Evolutionary conservation across 1,139 yeast genomes (phyloP), one percentile per base, ranked within the genome.

Genomic region (Zygoascus meyerae): DNA sequence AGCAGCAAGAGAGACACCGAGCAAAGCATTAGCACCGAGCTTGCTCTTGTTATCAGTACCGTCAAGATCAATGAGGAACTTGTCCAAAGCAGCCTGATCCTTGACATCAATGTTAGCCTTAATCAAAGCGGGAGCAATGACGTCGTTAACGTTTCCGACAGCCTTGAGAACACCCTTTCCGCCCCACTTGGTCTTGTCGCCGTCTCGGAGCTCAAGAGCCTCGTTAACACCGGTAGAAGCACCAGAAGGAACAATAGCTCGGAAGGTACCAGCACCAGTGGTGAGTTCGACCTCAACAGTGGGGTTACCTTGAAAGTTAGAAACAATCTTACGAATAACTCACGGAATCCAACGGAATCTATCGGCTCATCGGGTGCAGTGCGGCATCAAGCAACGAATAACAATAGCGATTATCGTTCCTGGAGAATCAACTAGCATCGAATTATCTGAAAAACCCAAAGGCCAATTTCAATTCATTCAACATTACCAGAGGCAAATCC

Each of bases 101-200:
- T 75, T 75, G 64, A 87, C 82, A 60, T 85, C 87, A 48, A 87
- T 59, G 72, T 77, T 73, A 52, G 85, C 86, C 71, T 78, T 75
- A 66, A 87, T 63, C 47, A 89, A 70, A 60, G 95, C 95, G 65
- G 96, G 95, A 51, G 90, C 95, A 73, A 89, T 86, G 71, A 81
- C 72, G 53, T 80, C 79, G 73, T 89, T 89, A 63, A 89, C 96
- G 72, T 89, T 87, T 67, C 83, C 78, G 68, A 89, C 94, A 58
- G 96, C 97, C 73, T 84, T 85, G 67, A 76, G 65, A 58, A 89
- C 96, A 81, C 96, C 97, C 80, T 89, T 89, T 69, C 97, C 97
- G 63, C 78, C 75, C 97, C 97, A 89, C 73, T 84, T 83, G 66
- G 89, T 71, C 74, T 85, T 83, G 78, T 89, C 96, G 64, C 84